Evolutionary conservation across 1,284 basidiomycete genomes (phyloP).

Genomic region (Ustilago shanxiensis): DNA sequence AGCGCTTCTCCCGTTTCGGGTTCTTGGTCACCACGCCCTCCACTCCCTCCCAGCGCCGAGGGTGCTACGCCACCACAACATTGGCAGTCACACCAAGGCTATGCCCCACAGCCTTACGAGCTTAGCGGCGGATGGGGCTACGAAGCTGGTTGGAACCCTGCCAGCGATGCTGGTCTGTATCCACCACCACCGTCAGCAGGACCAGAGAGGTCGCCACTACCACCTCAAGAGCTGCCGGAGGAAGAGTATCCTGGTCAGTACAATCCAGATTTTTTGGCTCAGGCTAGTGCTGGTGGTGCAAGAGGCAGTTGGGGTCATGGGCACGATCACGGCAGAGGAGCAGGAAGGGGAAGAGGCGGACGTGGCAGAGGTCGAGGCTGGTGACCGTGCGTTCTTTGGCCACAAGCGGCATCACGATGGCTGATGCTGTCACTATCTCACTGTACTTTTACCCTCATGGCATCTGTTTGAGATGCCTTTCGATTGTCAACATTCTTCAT

Average conservation of each 20-base stretch:
- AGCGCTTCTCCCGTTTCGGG: constrained; percentile 17
- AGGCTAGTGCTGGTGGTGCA: constrained; percentile 15
- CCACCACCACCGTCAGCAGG: not conserved
- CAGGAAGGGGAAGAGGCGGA: constrained; percentile 22
- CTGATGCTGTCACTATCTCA: no score
- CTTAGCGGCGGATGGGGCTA: constrained; percentile 15
- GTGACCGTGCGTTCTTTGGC: not conserved
- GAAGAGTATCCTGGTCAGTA: constrained; percentile 53
- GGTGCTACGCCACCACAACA: constrained; percentile 3
- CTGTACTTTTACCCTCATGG: not conserved
- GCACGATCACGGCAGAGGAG: constrained; percentile 12
- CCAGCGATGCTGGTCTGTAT: not conserved
- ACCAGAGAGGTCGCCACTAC: constrained; percentile 4
- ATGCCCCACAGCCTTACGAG: constrained; percentile 10
- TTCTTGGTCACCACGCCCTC: constrained; percentile 25
- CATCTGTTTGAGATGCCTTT: no score
- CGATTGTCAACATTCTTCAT: not conserved
- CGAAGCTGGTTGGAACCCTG: constrained; percentile 9
- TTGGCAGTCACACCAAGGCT: constrained; percentile 18
- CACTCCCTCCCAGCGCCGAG: constrained; percentile 3
- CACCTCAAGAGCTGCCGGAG: constrained; percentile 35
- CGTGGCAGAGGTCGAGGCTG: constrained; percentile 23
- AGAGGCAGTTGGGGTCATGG: constrained; percentile 15
- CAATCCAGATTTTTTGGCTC: constrained; percentile 45
- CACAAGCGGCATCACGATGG: not conserved